These are phyloP conservation scores for Acer negundo DNA, from an alignment of 345 rosid genomes.

Conservation along the genomic window DNA sequence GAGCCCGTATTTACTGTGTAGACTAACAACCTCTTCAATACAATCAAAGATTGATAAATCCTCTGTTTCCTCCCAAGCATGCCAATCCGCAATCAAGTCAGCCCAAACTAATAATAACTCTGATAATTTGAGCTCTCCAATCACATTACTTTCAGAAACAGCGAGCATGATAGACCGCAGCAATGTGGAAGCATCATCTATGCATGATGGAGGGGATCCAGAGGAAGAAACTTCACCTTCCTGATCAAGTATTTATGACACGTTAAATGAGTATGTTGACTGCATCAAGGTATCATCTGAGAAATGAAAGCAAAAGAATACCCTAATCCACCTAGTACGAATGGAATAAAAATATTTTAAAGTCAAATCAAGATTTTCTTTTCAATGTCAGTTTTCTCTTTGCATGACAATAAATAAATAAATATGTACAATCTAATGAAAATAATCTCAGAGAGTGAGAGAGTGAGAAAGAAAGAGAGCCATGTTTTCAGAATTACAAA, in stretches of 20 bases:
- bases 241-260: conserved; percentile 29
- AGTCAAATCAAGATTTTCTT: conserved; percentile 2
- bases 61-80: conserved; percentile 92
- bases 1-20: conserved; percentile 53
- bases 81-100: conserved; percentile 74
- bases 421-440: background rate
- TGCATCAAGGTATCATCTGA: background rate
- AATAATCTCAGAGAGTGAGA: background rate
- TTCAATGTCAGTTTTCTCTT: background rate
- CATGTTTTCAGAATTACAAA: conserved; percentile 11
- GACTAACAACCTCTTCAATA: conserved; percentile 69
- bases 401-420: background rate
- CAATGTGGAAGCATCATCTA: conserved; percentile 67
- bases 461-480: background rate
- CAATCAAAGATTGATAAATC: conserved; percentile 77
- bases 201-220: conserved; percentile 44
- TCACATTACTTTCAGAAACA: conserved; percentile 44
- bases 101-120: conserved; percentile 75
- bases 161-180: conserved; percentile 58
- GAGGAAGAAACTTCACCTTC: conserved; percentile 39
- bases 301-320: conserved; percentile 7
- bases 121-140: conserved; percentile 54
- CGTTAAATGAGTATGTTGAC: background rate
- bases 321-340: background rate
- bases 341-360: background rate